Base-by-base conservation (phyloP, 495 filamentous ascomycete genomes). In the Xylona heveae region DNA sequence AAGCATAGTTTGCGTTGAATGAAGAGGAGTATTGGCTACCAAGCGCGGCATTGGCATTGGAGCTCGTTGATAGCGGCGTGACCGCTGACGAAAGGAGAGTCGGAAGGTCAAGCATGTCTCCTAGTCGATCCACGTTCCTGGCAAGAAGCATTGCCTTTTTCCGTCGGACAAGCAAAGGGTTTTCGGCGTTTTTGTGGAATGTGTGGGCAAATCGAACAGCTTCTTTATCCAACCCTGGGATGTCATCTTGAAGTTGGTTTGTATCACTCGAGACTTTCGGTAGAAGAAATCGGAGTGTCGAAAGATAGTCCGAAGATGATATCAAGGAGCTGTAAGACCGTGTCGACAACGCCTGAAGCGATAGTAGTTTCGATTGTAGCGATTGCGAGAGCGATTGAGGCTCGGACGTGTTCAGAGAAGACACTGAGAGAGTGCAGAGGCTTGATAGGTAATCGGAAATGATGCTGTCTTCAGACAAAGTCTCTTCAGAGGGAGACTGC, bases 311-410 rank as follows among this genome's bases (percentile, higher is more conserved):
- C 14, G 82, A 67, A 9, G 85, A 88, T 22, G 66, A 59, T 41
- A 95, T 79, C 38, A 95, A 71, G 24, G 78, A 58, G 42, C 78
- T 76, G 47, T 95, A 75, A n/a, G 88, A 94, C 38, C 80, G 78
- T 38, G 88, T 83, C 19, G 82, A 85, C 31, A 95, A 66, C 0
- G 72, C 65, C 45, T 99, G 88, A 1, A 95, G 64, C 7, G 82
- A 90, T 20, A 88, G 66, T 7, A 79, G 64, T n/a, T 76, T 69
- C 0, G 76, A 77, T 38, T 94, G 81, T 5, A 74, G 72, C 28
- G 77, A 64, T 41, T 93, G 80, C 1, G 71, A 52, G 26, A 95
- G 63, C 0, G 78, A 77, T 35, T 83, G 72, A 5, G 74, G 73
- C 44, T 99, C 90, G 19, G 66, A 67, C 22, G 67, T 61, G 19